Evolutionary conservation across 345 rosid genomes (phyloP), one percentile per base, ranked within the genome.

Genomic region (Eucalyptus polyanthemos): DNA sequence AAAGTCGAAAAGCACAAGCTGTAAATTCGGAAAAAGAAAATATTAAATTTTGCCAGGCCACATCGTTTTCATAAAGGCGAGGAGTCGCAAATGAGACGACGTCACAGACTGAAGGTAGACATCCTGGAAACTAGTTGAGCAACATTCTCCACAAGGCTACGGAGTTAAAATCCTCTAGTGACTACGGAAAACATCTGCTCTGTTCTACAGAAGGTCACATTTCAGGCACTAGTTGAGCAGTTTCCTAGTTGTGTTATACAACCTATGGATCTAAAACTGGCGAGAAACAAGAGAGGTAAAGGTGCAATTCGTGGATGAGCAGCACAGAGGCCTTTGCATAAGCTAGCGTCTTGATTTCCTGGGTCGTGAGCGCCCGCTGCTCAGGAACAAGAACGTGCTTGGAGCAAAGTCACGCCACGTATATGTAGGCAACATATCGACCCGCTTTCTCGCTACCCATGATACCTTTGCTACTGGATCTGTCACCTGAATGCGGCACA

Each of bases 351-450:
- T 93, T 93, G 92, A 91, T 92, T 88, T 93, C 95, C 81, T 90
- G 92, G 85, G n/a, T 87, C 51, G 94, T 72, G 50, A 92, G 94
- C 49, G 92, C 88, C 67, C 86, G 94, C 91, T 92, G 95, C 88
- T 91, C 93, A 40, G 94, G 92, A 29, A 93, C 92, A 83, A 91
- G 94, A 89, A 92, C 95, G 50, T 93, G 94, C 76, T 93, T 50
- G n/a, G 40, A 50, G 40, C 81, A 34, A 11, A 50, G 69, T 88
- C 86, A 80, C 8, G 60, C 86, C 14, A 76, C 87, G n/a, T 88
- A 89, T n/a, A 89, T 86, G 80, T 91, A 91, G 22, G 92, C 89
- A 69, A 91, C 90, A 27, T 91, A 91, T 56, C 90, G 56, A 16
- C 92, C 92, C 5, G 88, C 92, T 14, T 91, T 91, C 89, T 91